Evolutionary conservation across 208 protist genomes (phyloP), one percentile per base, ranked within the genome.

Genomic region (Strigomonas galati): DNA sequence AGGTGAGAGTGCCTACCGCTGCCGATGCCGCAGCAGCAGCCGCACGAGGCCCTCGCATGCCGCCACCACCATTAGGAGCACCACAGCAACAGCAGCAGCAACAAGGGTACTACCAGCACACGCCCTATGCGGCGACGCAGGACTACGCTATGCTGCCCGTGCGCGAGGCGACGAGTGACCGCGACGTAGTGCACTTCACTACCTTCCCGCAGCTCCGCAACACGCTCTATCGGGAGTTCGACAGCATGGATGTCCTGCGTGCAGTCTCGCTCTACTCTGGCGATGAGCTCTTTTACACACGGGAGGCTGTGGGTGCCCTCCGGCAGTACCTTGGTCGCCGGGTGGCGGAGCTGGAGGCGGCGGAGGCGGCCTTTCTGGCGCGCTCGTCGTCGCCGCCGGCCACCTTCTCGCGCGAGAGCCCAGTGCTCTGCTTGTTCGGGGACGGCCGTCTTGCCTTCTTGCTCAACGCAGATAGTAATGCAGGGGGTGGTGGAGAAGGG

Each of bases 121-220:
- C 78, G 14, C 69, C 84, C 23, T 88, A 85, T 59, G 87, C 87
- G 15, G 67, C 71, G 19, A 79, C 74, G 37, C 87, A 93, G 66
- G 67, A 85, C 23, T 84, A 85, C 68, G 87, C 87, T 7, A 85
- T 93, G 81, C 76, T 83, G 35, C 84, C 84, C 43, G 73, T 93
- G 0, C 23, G 37, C 17, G 54, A 40, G 46, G 54, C 56, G 19
- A 46, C 24, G 26, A 48, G 30, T 24, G 58, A 63, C 14, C 1
- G 15, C 6, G 4, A 53, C 9, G 21, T n/a, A 2, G 71, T 90
- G 23, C 66, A 43, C n/a, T 85, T 90, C 40, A 51, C 48, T 1
- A 89, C 79, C 2, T 87, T 85, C 48, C 81, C 81, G 23, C 78
- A 90, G 66, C 40, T 93, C 1, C 78, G 76, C 15, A 93, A 93